Evolutionary conservation across 371 early-diverging fungal species (phyloP).

Genomic region (Syncephalastrum sp.): DNA sequence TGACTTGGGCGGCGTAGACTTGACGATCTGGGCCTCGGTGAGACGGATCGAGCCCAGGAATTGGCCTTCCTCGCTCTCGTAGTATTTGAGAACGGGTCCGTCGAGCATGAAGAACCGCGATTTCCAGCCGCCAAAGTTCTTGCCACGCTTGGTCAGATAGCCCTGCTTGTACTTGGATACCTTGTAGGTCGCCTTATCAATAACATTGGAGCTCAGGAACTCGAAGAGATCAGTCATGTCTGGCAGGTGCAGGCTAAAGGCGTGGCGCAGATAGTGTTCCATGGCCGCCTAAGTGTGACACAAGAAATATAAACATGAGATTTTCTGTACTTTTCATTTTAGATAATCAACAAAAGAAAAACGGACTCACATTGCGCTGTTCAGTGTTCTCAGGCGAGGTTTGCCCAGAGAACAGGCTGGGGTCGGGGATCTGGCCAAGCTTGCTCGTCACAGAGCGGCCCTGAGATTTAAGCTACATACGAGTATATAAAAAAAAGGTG

Average conservation of each 20-base stretch:
- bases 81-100: slow-evolving; percentile 67
- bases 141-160: slow-evolving; percentile 82
- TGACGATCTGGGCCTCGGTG: slow-evolving; percentile 53
- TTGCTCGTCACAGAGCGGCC: slow-evolving; percentile 42
- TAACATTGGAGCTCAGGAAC: slow-evolving; percentile 67
- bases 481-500: not conserved
- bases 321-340: slow-evolving; percentile 5
- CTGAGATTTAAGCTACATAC: slow-evolving; percentile 25
- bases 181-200: slow-evolving; percentile 30
- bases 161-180: slow-evolving; percentile 65
- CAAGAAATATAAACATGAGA: not conserved
- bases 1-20: slow-evolving; percentile 28
- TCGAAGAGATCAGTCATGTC: slow-evolving; percentile 63
- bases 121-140: slow-evolving; percentile 88
- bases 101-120: slow-evolving; percentile 71
- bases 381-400: slow-evolving; percentile 66
- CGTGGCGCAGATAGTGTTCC: slow-evolving; percentile 58
- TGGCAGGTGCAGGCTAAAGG: slow-evolving; percentile 48
- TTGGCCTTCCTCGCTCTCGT: slow-evolving; percentile 60
- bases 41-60: slow-evolving; percentile 56
- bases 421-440: slow-evolving; percentile 77
- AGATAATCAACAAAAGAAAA: not conserved
- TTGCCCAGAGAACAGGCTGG: slow-evolving; percentile 66
- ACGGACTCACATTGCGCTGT: slow-evolving; percentile 55
- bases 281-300: slow-evolving; percentile 14